These are phyloP conservation scores for Penicillium sp. DNA, from an alignment of 2,329 filamentous ascomycete species.

Conservation along the genomic window DNA sequence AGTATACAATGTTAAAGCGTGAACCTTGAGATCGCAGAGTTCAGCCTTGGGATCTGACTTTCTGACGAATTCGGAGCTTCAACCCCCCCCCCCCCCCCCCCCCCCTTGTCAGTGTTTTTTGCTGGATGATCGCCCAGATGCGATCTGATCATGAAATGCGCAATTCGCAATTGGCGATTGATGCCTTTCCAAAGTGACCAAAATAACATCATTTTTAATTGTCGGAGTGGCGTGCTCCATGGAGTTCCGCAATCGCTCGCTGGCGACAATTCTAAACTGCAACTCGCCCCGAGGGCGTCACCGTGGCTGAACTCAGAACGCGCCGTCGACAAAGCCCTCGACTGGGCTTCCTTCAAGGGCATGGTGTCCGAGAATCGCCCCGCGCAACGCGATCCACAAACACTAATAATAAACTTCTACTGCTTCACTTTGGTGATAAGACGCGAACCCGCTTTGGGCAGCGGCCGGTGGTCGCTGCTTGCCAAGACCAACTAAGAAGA, in stretches of 20 bases:
- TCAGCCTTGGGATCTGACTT: constrained; percentile 21
- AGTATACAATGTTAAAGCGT: not conserved
- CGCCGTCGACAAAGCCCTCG: not conserved
- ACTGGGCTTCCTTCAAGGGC: constrained; percentile 1
- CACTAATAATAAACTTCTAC: constrained; percentile 7
- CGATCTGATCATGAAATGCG: not conserved
- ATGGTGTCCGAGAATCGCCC: constrained; percentile 8
- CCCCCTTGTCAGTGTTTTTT: not conserved
- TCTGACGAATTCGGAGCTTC: constrained; percentile 5
- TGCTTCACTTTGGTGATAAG: not conserved
- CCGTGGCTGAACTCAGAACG: constrained; percentile 23
- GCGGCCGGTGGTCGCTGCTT: constrained; percentile 3
- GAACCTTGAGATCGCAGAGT: constrained; percentile 16
- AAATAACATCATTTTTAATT: not conserved
- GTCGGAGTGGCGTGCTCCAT: constrained; percentile 6
- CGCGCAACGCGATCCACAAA: not conserved
- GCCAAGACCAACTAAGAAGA: constrained; percentile 5
- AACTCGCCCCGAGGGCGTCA: constrained; percentile 13
- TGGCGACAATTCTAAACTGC: constrained; percentile 2
- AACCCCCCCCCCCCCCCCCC: too few species aligned
- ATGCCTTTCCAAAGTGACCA: not conserved
- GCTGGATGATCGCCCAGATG: not conserved
- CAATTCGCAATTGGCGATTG: not conserved
- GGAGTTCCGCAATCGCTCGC: not conserved
- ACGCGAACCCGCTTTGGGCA: constrained; percentile 2